Conservation (phyloP, 2,329 filamentous ascomycete species). For the Penicillium sclerotiorum region DNA sequence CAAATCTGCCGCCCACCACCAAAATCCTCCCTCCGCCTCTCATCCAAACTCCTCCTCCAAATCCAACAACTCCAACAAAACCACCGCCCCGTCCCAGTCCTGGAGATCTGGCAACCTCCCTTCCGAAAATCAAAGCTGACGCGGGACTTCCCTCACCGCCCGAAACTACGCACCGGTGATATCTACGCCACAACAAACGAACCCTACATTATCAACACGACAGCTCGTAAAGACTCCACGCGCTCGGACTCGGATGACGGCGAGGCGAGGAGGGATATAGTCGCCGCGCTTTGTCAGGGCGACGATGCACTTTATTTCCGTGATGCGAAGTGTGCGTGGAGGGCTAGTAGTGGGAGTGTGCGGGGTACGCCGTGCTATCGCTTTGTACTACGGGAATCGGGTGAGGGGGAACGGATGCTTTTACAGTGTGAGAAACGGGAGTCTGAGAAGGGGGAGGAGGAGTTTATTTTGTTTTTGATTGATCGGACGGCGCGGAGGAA, state of each 20-base stretch:
- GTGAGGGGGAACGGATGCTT: slow-evolving; percentile 16
- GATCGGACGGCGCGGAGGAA: slow-evolving; percentile 24
- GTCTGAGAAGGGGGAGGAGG: slow-evolving; percentile 9
- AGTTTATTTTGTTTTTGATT: slow-evolving; percentile 25
- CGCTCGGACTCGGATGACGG: background rate
- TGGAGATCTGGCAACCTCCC: slow-evolving; percentile 35
- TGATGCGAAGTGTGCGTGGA: slow-evolving; percentile 20
- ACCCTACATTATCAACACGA: slow-evolving; percentile 19
- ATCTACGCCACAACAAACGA: slow-evolving; percentile 34
- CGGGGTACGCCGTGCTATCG: slow-evolving; percentile 15
- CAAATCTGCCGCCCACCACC: slow-evolving; percentile 34
- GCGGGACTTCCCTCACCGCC: slow-evolving; percentile 17
- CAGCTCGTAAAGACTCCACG: background rate
- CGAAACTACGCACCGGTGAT: slow-evolving; percentile 30
- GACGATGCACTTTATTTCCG: slow-evolving; percentile 27
- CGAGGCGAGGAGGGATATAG: slow-evolving; percentile 15
- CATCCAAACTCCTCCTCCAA: slow-evolving; percentile 34
- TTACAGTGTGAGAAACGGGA: slow-evolving; percentile 26
- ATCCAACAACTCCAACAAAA: slow-evolving; percentile 33
- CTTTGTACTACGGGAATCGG: slow-evolving; percentile 17
- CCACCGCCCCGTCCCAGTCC: slow-evolving; percentile 30
- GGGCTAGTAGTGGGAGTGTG: slow-evolving; percentile 8
- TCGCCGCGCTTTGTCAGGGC: slow-evolving; percentile 25
- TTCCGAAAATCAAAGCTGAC: slow-evolving; percentile 30
- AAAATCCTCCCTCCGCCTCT: slow-evolving; percentile 32